Evolutionary conservation across 345 rosid species (phyloP), one percentile per base, ranked within the genome.

Genomic region (Geranium rotundifolium): DNA sequence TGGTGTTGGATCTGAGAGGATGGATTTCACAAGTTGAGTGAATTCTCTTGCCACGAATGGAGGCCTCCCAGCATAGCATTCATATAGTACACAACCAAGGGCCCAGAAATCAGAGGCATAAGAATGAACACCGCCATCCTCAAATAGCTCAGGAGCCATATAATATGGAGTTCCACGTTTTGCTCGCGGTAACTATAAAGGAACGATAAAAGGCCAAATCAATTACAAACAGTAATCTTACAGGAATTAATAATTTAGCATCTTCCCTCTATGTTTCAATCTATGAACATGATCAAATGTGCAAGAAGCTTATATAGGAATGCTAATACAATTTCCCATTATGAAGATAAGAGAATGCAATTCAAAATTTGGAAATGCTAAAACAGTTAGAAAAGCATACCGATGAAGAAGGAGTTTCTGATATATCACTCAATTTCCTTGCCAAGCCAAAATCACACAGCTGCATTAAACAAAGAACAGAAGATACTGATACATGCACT

Each of bases 51-150:
- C 95, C 73, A 84, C 77, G 68, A 86, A 93, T 19, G 97, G 99
- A 68, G 96, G 99, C 70, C 77, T 83, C 54, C 99, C 99, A 46
- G 83, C 77, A 72, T 88, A 93, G 78, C 92, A 86, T 75, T 93
- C 99, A 72, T 85, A 93, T 20, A 93, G 80, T 50, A 90, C 97
- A 80, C 99, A 93, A 54, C 99, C 99, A 41, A 93, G 85, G 54
- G 97, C 97, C 97, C 99, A 93, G 20, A 93, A 75, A 76, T 93
- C 99, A 70, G 97, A 93, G 64, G 99, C 97, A 81, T 80, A 93
- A 23, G 99, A 93, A 81, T 86, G 99, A 60, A 88, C 84, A 30
- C 97, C 96, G 67, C 96, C 97, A 23, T 93, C 97, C 77, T 93
- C 99, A 76, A 85, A 93, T 19, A 93, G 84, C 71, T 93, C 97